A percentile compares a stretch with the other conserved stretches of the same genome.
phyloP scores from a whole-genome alignment of 2,329 filamentous ascomycete genomes.

The Teratosphaeria gauchensis region DNA sequence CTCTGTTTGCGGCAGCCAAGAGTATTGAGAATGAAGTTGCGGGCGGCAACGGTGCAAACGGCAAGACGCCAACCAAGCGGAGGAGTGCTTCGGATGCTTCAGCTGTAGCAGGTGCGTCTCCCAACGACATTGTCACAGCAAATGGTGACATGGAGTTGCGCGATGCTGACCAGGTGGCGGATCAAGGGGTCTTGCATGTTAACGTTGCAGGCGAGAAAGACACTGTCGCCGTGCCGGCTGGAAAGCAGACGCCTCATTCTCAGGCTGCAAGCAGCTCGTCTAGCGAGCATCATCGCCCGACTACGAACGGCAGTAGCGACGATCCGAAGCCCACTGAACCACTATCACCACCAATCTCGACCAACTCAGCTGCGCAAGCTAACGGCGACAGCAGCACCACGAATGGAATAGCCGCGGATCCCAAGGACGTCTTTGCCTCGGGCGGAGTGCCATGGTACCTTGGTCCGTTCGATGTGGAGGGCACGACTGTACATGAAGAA shows the following conservation, averaged over 20 bases:
- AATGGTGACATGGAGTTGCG: slow-evolving; percentile 19
- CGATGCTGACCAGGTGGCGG: slow-evolving; percentile 22
- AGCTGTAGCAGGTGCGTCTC: slow-evolving; percentile 29
- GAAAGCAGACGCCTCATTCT: slow-evolving; percentile 14
- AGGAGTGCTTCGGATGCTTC: slow-evolving; percentile 29
- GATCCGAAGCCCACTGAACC: slow-evolving; percentile 21
- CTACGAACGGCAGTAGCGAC: slow-evolving; percentile 7
- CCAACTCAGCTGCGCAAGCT: slow-evolving; percentile 18
- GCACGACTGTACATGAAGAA: slow-evolving; percentile 71
- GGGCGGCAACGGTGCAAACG: slow-evolving; percentile 10
- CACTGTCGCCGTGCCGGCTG: slow-evolving; percentile 8
- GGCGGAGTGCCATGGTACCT: slow-evolving; percentile 88
- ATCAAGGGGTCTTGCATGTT: slow-evolving; percentile 16
- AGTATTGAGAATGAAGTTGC: slow-evolving; percentile 31
- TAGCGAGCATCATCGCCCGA: slow-evolving; percentile 2
- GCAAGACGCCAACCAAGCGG: slow-evolving; percentile 12
- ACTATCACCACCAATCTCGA: slow-evolving; percentile 26
- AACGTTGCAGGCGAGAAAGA: slow-evolving; percentile 11
- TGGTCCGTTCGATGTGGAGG: slow-evolving; percentile 65
- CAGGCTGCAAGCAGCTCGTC: slow-evolving; percentile 13
- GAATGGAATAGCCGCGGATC: slow-evolving; percentile 22
- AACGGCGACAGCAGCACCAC: neutral
- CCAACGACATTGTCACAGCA: slow-evolving; percentile 3
- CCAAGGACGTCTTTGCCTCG: slow-evolving; percentile 35
- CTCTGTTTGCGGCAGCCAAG: slow-evolving; percentile 42